phyloP scores from a whole-genome alignment of 2,329 filamentous ascomycete species.

The Cephalotrichum gorgonifer region DNA sequence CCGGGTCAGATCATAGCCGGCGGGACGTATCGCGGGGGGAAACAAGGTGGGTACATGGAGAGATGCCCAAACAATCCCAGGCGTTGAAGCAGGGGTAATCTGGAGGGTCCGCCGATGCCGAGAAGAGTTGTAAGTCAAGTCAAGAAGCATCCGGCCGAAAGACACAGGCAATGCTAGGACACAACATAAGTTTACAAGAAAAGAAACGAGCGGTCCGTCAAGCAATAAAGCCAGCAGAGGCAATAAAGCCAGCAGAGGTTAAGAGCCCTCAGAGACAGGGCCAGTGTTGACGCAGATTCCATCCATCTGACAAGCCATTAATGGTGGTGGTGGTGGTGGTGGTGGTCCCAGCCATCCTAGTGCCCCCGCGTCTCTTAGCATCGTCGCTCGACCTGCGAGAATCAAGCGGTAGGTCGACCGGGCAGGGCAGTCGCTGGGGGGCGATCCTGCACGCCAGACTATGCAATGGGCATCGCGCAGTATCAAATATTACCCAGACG shows the following conservation, averaged over 20 bases:
- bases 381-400: not conserved
- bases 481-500: not conserved
- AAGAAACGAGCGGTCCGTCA: no score
- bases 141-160: no score
- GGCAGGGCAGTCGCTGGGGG: not conserved
- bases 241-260: no score
- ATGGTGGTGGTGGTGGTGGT: no score
- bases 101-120: not conserved
- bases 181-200: no score
- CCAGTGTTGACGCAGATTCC: not conserved
- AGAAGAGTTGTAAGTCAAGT: not conserved
- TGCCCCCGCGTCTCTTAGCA: not conserved
- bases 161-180: no score
- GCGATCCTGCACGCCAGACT: slow-evolving; percentile 4
- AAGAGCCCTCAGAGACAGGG: not conserved
- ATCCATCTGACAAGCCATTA: no score
- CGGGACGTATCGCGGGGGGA: not conserved
- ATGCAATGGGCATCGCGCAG: not conserved
- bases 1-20: slow-evolving; percentile 5
- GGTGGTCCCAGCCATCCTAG: not conserved
- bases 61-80: not conserved
- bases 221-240: no score
- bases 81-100: not conserved
- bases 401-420: not conserved
- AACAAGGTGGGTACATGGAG: not conserved